Evolutionary conservation across 768 basidiomycete species (phyloP).

Genomic region (Neoboletus magnificus): DNA sequence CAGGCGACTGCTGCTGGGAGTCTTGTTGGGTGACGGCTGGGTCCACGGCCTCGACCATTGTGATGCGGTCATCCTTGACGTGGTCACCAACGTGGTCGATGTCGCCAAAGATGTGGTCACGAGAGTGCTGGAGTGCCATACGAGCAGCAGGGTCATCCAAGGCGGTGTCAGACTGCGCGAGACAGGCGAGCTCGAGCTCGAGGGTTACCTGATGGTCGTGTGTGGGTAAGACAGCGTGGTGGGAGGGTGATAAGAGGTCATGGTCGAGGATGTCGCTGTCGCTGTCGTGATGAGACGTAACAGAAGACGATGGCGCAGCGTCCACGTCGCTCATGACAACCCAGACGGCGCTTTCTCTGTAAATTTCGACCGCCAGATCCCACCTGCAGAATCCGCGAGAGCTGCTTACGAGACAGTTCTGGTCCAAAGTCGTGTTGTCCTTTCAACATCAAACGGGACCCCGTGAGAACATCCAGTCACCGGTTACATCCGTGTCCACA

Average conservation of each 20-base stretch:
- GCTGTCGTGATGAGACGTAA: slow-evolving; percentile 29
- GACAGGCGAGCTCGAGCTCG: slow-evolving; percentile 28
- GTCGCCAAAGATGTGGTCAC: slow-evolving; percentile 33
- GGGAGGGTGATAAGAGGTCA: slow-evolving; percentile 32
- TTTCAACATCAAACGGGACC: slow-evolving; percentile 22
- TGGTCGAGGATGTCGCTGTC: slow-evolving; percentile 33
- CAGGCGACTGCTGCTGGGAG: slow-evolving; percentile 56
- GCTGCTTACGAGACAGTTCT: slow-evolving; percentile 20
- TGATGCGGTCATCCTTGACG: slow-evolving; percentile 31
- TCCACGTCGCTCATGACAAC: slow-evolving; percentile 44
- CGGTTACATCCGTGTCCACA: slow-evolving; percentile 13
- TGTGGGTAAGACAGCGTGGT: slow-evolving; percentile 25
- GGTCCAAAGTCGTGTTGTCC: slow-evolving; percentile 18
- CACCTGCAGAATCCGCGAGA: slow-evolving; percentile 18
- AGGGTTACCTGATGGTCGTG: slow-evolving; percentile 33
- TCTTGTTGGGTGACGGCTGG: slow-evolving; percentile 49
- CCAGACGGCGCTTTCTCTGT: slow-evolving; percentile 19
- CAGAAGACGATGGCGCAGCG: slow-evolving; percentile 31
- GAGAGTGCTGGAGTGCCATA: slow-evolving; percentile 29
- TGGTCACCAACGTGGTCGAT: slow-evolving; percentile 34
- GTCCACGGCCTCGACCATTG: slow-evolving; percentile 35
- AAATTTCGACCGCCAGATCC: slow-evolving; percentile 20
- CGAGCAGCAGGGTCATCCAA: slow-evolving; percentile 26
- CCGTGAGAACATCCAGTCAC: slow-evolving; percentile 19
- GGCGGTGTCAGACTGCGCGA: slow-evolving; percentile 25